Conservation (phyloP, 345 rosid species). For the Linum usitatissimum region DNA sequence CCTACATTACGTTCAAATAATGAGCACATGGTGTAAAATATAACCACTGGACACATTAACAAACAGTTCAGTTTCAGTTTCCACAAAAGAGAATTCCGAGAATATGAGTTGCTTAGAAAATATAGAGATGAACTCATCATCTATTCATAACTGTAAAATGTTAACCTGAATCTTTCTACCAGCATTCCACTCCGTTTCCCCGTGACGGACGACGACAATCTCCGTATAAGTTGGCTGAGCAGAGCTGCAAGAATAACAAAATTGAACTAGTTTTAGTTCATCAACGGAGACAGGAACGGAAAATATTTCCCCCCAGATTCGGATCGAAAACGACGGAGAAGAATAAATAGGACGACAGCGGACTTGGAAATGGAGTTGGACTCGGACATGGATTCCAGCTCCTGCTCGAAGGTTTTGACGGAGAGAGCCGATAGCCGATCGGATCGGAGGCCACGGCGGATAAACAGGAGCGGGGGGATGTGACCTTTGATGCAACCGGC, state of each 20-base stretch:
- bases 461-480: neutral
- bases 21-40: neutral
- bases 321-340: neutral
- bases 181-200: constrained; percentile 77
- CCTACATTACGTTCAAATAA: constrained; percentile 23
- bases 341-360: neutral
- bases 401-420: neutral
- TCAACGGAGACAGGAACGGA: neutral
- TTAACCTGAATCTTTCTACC: constrained; percentile 60
- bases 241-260: constrained; percentile 14
- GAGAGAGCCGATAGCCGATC: neutral
- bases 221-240: constrained; percentile 30
- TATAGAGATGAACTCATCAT: neutral
- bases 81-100: neutral
- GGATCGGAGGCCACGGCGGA: neutral
- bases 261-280: no score
- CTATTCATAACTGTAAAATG: neutral
- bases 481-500: neutral
- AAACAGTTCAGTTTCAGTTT: neutral
- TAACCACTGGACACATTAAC: neutral
- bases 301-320: no score
- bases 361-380: neutral
- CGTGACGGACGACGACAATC: constrained; percentile 69
- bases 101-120: neutral
- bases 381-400: neutral